Conservation (phyloP, 169 alveolate species). For the Plasmodium gallinaceum region DNA sequence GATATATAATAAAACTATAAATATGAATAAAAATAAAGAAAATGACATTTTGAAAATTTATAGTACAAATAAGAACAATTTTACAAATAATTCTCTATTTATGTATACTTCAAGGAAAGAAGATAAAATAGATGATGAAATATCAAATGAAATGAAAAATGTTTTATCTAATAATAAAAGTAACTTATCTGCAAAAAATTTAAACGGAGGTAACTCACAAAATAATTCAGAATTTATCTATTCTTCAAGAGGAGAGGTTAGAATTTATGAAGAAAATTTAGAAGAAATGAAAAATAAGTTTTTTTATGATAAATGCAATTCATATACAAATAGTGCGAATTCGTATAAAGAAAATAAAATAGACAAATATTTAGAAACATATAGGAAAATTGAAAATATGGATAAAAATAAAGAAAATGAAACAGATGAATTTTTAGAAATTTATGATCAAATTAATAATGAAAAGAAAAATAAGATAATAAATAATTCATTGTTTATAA, state of each 20-base stretch:
- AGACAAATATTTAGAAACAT: slow-evolving; percentile 20
- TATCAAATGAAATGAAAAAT: too few relatives aligned
- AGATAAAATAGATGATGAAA: too few relatives aligned
- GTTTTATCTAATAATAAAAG: too few relatives aligned
- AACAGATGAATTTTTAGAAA: slow-evolving; percentile 34
- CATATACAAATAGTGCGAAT: background rate
- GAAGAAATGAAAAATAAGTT: slow-evolving; percentile 15
- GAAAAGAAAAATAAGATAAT: background rate
- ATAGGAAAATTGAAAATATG: background rate
- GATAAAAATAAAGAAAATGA: background rate
- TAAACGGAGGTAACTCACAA: too few relatives aligned
- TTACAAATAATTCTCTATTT: slow-evolving; percentile 5
- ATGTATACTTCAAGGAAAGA: slow-evolving; percentile 6
- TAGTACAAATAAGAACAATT: background rate
- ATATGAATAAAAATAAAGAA: background rate
- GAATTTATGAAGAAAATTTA: slow-evolving; percentile 22
- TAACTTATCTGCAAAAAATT: too few relatives aligned
- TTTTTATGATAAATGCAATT: background rate
- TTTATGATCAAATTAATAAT: slow-evolving; percentile 13
- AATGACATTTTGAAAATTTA: slow-evolving; percentile 27
- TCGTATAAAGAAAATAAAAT: slow-evolving; percentile 6
- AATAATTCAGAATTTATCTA: too few relatives aligned
- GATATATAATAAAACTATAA: slow-evolving; percentile 1
- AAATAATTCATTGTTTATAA: slow-evolving; percentile 10
- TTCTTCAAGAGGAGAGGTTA: background rate